These are phyloP conservation scores for Chenopodium quinoa DNA, from an alignment of 148 eudicot species.

Conservation along the genomic window DNA sequence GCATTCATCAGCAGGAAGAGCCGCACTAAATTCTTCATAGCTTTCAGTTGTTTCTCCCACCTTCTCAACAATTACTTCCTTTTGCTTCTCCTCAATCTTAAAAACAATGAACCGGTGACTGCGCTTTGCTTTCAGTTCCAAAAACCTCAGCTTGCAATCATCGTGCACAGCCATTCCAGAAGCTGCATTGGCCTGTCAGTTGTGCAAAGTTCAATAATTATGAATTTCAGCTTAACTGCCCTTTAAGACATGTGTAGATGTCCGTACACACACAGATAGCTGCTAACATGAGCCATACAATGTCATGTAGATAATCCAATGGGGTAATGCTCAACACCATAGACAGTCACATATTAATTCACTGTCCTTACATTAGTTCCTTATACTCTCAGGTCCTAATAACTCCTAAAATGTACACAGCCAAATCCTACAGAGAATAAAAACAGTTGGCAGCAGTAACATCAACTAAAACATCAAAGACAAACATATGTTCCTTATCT, in stretches of 20 bases:
- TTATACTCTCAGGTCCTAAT: background rate
- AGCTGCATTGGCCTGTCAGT: constrained; percentile 69
- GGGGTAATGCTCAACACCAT: background rate
- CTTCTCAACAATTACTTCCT: constrained; percentile 80
- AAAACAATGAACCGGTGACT: constrained; percentile 69
- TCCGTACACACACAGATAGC: background rate
- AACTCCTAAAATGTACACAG: background rate
- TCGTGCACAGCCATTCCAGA: constrained; percentile 96
- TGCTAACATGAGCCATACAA: background rate
- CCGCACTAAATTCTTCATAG: constrained; percentile 66
- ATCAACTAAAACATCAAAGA: background rate
- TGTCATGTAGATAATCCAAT: background rate
- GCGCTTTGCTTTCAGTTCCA: constrained; percentile 88
- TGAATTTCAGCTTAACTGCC: background rate
- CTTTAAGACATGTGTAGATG: background rate
- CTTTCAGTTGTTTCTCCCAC: constrained; percentile 65
- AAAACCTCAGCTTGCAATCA: constrained; percentile 84
- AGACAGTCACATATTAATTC: background rate
- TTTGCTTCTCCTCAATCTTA: constrained; percentile 83
- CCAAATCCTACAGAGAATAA: background rate
- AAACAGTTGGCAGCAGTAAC: background rate
- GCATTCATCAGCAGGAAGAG: constrained; percentile 80
- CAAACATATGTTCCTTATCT: background rate
- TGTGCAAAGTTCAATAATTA: background rate
- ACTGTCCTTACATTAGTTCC: background rate